Percentiles rank a stretch among this genome's conserved stretches.
These are phyloP conservation scores for Raphanus sativus DNA, from an alignment of 345 rosid species.

Conservation along the genomic window DNA sequence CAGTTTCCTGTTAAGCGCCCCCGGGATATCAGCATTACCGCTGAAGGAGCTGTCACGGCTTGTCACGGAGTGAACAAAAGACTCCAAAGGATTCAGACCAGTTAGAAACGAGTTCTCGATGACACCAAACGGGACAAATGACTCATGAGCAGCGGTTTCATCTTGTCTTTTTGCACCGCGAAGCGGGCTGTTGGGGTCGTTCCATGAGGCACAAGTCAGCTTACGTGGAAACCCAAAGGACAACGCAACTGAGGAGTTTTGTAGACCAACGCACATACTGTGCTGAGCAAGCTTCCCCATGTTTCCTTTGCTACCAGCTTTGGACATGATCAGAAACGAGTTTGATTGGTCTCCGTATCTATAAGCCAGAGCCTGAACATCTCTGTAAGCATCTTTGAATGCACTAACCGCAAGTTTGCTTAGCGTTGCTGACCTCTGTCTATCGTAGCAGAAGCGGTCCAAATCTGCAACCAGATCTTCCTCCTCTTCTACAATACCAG, in stretches of 20 bases:
- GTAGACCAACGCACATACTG: conserved; percentile 85
- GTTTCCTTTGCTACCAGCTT: conserved; percentile 95
- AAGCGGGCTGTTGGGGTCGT: conserved; percentile 42
- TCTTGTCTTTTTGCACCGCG: conserved; percentile 19
- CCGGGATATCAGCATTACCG: conserved; percentile 96
- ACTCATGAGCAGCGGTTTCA: conserved; percentile 35
- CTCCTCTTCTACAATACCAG: conserved; percentile 39
- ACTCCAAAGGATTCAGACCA: conserved; percentile 81
- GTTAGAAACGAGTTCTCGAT: conserved; percentile 67
- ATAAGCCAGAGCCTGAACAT: conserved; percentile 66
- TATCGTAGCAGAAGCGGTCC: conserved; percentile 53
- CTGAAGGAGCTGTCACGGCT: conserved; percentile 81
- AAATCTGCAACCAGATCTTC: conserved; percentile 41
- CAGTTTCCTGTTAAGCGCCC: conserved; percentile 71
- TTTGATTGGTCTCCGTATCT: conserved; percentile 63
- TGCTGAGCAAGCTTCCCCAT: conserved; percentile 78
- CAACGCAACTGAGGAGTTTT: conserved; percentile 71
- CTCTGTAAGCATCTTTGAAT: conserved; percentile 70
- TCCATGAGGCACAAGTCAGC: conserved; percentile 73
- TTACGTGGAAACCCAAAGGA: conserved; percentile 77
- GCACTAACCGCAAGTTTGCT: conserved; percentile 76
- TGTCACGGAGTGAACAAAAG: conserved; percentile 84
- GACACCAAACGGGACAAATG: conserved; percentile 72
- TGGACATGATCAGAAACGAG: conserved; percentile 72
- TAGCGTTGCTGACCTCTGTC: conserved; percentile 73